Percentiles rank a stretch among this genome's conserved stretches.
phyloP scores from a whole-genome alignment of 257 asterid genomes.

The Jasminum sambac region DNA sequence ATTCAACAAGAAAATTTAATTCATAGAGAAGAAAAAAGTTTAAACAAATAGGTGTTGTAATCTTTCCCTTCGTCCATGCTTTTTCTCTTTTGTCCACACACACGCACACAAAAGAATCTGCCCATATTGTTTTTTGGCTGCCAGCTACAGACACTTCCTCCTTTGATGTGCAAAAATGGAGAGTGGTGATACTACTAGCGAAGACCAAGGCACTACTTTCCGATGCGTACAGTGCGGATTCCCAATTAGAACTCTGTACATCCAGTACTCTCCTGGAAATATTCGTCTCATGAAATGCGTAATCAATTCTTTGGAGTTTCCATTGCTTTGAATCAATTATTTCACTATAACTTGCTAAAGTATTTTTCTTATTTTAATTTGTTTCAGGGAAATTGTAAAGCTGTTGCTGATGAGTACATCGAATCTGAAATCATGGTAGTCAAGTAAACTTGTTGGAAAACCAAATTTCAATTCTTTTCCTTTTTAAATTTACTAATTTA shows the following conservation, averaged over 20 bases:
- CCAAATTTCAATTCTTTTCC: background rate
- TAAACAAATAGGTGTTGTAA: too few relatives aligned
- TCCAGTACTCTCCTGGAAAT: constrained; percentile 88
- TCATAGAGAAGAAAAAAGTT: too few relatives aligned
- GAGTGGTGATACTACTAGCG: constrained; percentile 25
- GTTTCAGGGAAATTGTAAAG: constrained; percentile 64
- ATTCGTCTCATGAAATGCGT: constrained; percentile 92
- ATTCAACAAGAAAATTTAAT: too few relatives aligned
- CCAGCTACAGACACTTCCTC: background rate
- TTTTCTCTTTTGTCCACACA: too few relatives aligned
- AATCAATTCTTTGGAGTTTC: constrained; percentile 15
- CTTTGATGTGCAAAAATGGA: constrained; percentile 29
- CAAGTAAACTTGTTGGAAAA: background rate
- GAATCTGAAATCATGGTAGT: constrained; percentile 94
- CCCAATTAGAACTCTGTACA: constrained; percentile 60
- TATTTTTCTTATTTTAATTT: background rate
- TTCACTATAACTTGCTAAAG: background rate
- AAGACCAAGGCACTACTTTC: constrained; percentile 28
- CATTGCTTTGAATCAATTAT: background rate
- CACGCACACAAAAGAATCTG: too few relatives aligned
- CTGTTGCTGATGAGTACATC: constrained; percentile 79
- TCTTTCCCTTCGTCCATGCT: too few relatives aligned
- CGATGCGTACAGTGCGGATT: constrained; percentile 73
- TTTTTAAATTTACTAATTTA: background rate
- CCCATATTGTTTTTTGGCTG: background rate